phyloP scores from a whole-genome alignment of 2,329 filamentous ascomycete genomes.

The Penicillium frequentans region DNA sequence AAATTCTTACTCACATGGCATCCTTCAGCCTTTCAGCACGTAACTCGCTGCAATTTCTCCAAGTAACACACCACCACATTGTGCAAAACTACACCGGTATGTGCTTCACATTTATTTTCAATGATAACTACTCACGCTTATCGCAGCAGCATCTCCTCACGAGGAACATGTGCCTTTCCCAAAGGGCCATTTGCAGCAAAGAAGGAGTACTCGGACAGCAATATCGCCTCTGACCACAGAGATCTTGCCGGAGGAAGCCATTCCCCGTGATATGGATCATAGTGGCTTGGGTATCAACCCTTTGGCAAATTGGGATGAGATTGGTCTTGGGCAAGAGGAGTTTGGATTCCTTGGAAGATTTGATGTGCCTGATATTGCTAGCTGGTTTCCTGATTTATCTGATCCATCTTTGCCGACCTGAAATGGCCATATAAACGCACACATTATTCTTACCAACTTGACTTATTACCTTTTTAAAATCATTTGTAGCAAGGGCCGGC shows the following conservation, averaged over 20 bases:
- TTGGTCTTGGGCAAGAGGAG: conserved; percentile 20
- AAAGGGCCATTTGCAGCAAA: conserved; percentile 9
- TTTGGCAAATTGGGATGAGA: conserved; percentile 21
- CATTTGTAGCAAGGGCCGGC: too few species aligned
- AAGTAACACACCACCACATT: conserved; percentile 23
- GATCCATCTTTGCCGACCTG: neutral
- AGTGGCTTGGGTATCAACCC: conserved; percentile 9
- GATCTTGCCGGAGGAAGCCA: neutral
- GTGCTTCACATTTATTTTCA: neutral
- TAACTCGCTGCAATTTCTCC: conserved; percentile 32
- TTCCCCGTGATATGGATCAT: conserved; percentile 1
- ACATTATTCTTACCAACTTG: too few species aligned
- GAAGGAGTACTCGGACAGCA: conserved; percentile 1
- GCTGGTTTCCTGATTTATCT: conserved; percentile 21
- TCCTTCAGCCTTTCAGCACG: conserved; percentile 29
- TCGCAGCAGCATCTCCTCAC: neutral
- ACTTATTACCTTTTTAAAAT: too few species aligned
- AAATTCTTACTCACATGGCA: conserved; percentile 28
- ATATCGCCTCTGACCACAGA: neutral
- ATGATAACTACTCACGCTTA: neutral
- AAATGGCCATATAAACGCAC: too few species aligned
- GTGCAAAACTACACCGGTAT: conserved; percentile 19
- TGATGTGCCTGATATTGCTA: conserved; percentile 24
- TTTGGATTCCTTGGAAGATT: conserved; percentile 24
- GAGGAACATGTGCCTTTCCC: neutral